Conservation (phyloP, 1,139 yeast species). For the Hyphopichia burtonii region DNA sequence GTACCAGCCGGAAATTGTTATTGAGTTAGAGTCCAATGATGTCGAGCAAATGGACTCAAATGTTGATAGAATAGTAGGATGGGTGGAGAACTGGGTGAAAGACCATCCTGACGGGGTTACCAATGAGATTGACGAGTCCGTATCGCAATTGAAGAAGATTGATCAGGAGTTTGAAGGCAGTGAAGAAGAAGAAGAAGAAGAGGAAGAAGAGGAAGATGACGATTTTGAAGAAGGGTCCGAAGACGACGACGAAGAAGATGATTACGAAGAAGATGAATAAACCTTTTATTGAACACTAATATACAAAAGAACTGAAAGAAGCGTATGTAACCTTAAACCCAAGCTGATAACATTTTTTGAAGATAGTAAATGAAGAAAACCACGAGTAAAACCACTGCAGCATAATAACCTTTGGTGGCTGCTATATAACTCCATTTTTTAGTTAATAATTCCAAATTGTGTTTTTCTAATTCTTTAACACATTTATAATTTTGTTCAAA, state of each 20-base stretch:
- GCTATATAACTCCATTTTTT: constrained; percentile 57
- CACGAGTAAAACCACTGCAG: constrained; percentile 22
- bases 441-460: constrained; percentile 58
- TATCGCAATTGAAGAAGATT: constrained; percentile 13
- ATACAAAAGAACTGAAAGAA: neutral
- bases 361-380: constrained; percentile 26
- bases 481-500: constrained; percentile 63
- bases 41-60: constrained; percentile 79
- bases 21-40: constrained; percentile 69
- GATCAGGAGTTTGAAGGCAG: constrained; percentile 8
- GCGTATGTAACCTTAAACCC: constrained; percentile 9
- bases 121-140: constrained; percentile 27
- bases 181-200: constrained; percentile 9
- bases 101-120: constrained; percentile 46
- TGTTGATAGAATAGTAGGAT: constrained; percentile 67
- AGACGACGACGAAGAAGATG: constrained; percentile 6
- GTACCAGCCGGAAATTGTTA: constrained; percentile 76
- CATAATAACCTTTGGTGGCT: constrained; percentile 49
- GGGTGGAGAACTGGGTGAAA: constrained; percentile 73
- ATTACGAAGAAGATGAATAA: constrained; percentile 5
- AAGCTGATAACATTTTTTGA: constrained; percentile 20
- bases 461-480: constrained; percentile 62
- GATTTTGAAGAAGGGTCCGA: constrained; percentile 3
- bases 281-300: neutral
- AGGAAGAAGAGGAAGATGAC: neutral